These are phyloP conservation scores for Zymoseptoria crescenta DNA, from an alignment of 2,329 filamentous ascomycete genomes.

Conservation along the genomic window DNA sequence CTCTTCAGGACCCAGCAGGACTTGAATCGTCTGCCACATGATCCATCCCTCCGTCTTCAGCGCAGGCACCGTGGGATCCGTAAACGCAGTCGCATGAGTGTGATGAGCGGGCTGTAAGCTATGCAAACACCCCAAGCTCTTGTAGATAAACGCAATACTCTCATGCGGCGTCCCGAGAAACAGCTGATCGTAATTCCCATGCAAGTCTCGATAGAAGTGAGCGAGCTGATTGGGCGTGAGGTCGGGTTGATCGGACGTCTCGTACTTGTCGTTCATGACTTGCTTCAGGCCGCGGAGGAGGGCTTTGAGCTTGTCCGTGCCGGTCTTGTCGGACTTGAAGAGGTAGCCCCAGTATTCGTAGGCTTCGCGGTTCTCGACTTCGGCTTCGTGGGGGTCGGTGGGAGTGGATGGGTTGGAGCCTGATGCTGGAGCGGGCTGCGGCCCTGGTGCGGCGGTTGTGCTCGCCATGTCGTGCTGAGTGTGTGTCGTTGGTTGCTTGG, in stretches of 20 bases:
- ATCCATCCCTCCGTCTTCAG: constrained; percentile 79
- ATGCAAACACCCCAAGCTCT: constrained; percentile 83
- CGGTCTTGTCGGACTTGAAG: constrained; percentile 45
- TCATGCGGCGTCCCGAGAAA: constrained; percentile 68
- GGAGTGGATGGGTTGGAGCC: neutral
- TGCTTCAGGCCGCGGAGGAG: constrained; percentile 41
- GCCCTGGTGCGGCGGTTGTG: neutral
- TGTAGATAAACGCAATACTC: constrained; percentile 85
- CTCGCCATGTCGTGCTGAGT: neutral
- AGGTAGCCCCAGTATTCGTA: constrained; percentile 45
- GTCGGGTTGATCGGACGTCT: constrained; percentile 33
- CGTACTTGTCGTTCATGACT: constrained; percentile 27
- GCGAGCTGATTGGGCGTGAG: constrained; percentile 43
- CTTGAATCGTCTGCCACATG: constrained; percentile 87
- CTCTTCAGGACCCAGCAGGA: constrained; percentile 78
- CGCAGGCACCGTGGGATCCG: constrained; percentile 69
- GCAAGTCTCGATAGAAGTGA: constrained; percentile 41
- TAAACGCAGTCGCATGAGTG: constrained; percentile 50
- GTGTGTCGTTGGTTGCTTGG: neutral
- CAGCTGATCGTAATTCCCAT: constrained; percentile 48
- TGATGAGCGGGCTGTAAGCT: constrained; percentile 58
- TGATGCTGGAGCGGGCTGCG: neutral
- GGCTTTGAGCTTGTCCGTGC: constrained; percentile 39
- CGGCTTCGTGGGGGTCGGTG: constrained; percentile 19
- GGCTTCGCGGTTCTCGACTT: constrained; percentile 34